Base-by-base conservation (phyloP, 2,329 filamentous ascomycete genomes). In the Sarocladium strictum region DNA sequence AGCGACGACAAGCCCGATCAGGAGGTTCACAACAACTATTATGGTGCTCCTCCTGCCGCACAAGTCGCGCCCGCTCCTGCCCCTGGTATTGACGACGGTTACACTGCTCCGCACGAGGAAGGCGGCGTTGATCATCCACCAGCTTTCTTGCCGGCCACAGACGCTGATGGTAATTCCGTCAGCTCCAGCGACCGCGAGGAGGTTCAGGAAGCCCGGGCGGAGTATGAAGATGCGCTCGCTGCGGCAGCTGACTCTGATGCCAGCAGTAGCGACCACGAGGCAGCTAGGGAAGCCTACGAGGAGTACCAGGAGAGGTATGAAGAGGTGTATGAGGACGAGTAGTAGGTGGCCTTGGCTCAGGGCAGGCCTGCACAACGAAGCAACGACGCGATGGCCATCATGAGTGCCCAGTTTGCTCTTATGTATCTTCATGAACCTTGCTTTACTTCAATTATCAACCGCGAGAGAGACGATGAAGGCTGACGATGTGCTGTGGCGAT, bases 261-360 rank as follows among this genome's bases (percentile, higher is more conserved):
- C 17, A 78, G 72, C 65, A 81, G 73, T 60, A 82, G 77, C 57
- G 78, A 79, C 56, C 63, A 70, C 3, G 72, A 83, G 64, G 74
- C 75, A 54, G 65, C 80, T 3, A 75, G 80, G 57, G 79, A 83
- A 63, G 76, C 76, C 1, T 59, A 76, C 54, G 66, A 76, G 61
- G 76, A 75, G 62, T 77, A 78, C 55, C 67, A 76, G 49, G 77
- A 81, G 62, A 72, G 72, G 50, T 75, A 76, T 52, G 74, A 77
- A 58, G 76, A 75, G 53, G 64, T 62, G 2, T 74, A 75, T 33
- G 65, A 62, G n/a, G 64, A 62, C n/a, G 64, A 64, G 21, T 58
- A 64, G 19, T 51, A 35, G 19, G 17, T 24, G 15, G 23, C 3
- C 23, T 60, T 45, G n/a, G 21, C n/a, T 23, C 14, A 7, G 10